Base-by-base conservation (phyloP, 129 eudicot genomes). In the Saussurea involucrata region DNA sequence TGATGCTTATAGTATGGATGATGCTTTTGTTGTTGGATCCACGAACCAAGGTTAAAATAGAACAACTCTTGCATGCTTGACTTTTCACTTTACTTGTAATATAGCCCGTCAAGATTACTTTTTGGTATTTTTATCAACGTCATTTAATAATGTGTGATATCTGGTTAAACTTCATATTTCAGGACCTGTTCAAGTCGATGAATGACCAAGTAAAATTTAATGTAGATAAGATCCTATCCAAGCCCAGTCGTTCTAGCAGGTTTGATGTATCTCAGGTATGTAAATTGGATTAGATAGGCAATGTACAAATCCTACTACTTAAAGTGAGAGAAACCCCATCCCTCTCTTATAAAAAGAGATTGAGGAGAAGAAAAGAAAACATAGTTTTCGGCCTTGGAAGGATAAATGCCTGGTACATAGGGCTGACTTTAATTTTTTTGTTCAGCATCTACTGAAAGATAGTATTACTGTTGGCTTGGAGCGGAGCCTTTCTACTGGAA, bases 111-210 rank as follows among this genome's bases (percentile, higher is more conserved):
- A 25, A 70, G 63, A 37, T 24, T 70, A 22, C 36, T 76, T 44
- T 64, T 37, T 25, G 34, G 24, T 75, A 63, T 63, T 76, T 8
- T 65, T 4, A 31, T 20, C 49, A 65, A 15, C 22, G 18, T 61
- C 24, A 33, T 4, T 76, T 65, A 29, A 42, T 21, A 25, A 24
- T 76, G 21, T 32, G 24, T 69, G 42, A 6, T 70, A 22, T 80
- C 28, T 49, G 49, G 60, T 72, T 3, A 12, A 24, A 69, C 28
- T 25, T 55, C 80, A 31, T 65, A 53, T 78, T 82, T 78, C 78
- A 93, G 97, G 98, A 95, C 75, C 75, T 95, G 36, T 95, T 95
- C 86, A 95, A 95, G 89, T 77, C 98, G 6, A 73, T 89, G 94
- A 89, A 86, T 71, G 87, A 84, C n/a, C 78, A 78, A 3, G 69